Conservation (phyloP, 768 basidiomycete genomes). For the Trametes maxima region DNA sequence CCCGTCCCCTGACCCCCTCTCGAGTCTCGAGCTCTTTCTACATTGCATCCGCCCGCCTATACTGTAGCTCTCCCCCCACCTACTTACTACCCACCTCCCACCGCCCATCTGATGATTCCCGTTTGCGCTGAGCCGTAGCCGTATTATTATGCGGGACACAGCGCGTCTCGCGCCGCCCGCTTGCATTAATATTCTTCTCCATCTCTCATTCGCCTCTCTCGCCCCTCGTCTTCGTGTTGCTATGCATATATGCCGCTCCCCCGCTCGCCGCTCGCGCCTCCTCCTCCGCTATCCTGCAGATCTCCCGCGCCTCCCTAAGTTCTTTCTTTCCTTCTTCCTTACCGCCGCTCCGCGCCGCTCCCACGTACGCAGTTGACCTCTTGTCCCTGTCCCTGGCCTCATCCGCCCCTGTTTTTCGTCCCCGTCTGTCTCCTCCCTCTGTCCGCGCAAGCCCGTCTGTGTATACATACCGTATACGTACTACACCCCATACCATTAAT, state of each 20-base stretch:
- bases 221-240: background rate
- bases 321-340: no score
- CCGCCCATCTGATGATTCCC: background rate
- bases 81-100: background rate
- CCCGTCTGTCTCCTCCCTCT: background rate
- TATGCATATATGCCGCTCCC: background rate
- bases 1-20: no score
- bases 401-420: background rate
- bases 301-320: background rate
- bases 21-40: no score
- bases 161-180: conserved; percentile 1
- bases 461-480: background rate
- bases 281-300: conserved; percentile 9
- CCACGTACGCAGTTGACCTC: no score
- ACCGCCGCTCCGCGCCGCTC: no score
- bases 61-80: background rate
- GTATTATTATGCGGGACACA: conserved; percentile 18
- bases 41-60: no score
- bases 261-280: background rate
- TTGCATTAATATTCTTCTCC: background rate
- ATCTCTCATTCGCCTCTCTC: background rate
- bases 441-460: background rate
- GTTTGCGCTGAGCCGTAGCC: background rate
- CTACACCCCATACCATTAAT: background rate
- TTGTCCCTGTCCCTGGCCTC: no score